Percentiles rank a stretch among this genome's conserved stretches.
Conservation (phyloP, 352 stramenopile species). For the Pythium insidiosum region DNA sequence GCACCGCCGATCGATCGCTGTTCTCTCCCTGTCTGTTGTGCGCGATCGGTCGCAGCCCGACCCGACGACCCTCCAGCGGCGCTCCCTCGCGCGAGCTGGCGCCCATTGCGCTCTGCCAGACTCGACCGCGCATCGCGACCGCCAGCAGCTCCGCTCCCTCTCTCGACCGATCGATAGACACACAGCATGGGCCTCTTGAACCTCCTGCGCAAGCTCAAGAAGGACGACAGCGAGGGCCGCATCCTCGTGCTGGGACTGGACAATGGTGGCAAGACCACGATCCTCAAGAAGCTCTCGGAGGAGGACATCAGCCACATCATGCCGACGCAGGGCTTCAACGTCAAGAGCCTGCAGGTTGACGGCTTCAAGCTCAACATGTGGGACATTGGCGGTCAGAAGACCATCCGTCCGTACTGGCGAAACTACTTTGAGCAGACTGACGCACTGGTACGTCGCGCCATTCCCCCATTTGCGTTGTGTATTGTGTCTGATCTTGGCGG, state of each 20-base stretch:
- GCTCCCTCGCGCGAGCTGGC: too few species aligned
- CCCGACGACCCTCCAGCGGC: too few species aligned
- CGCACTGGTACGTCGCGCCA: constrained; percentile 46
- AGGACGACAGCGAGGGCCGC: constrained; percentile 89
- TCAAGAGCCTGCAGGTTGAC: constrained; percentile 93
- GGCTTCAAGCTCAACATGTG: constrained; percentile 98
- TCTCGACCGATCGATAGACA: neutral
- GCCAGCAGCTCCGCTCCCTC: constrained; percentile 1
- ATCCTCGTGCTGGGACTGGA: constrained; percentile 94
- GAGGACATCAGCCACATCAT: constrained; percentile 93
- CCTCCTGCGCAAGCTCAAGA: constrained; percentile 95
- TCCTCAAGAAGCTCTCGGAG: constrained; percentile 95
- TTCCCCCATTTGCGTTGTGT: constrained; percentile 8
- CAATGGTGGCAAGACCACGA: constrained; percentile 96
- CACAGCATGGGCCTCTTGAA: constrained; percentile 88
- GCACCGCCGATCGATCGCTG: too few species aligned
- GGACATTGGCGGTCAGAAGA: constrained; percentile 99
- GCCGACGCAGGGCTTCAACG: constrained; percentile 95
- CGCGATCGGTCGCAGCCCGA: too few species aligned
- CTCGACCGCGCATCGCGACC: too few species aligned
- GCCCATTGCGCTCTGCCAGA: too few species aligned
- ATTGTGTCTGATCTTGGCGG: neutral
- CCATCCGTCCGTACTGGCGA: constrained; percentile 98
- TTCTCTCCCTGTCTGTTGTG: too few species aligned
- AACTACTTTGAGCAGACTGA: constrained; percentile 99